phyloP scores from a whole-genome alignment of 306 rosid genomes.

The Sophora flavescens region DNA sequence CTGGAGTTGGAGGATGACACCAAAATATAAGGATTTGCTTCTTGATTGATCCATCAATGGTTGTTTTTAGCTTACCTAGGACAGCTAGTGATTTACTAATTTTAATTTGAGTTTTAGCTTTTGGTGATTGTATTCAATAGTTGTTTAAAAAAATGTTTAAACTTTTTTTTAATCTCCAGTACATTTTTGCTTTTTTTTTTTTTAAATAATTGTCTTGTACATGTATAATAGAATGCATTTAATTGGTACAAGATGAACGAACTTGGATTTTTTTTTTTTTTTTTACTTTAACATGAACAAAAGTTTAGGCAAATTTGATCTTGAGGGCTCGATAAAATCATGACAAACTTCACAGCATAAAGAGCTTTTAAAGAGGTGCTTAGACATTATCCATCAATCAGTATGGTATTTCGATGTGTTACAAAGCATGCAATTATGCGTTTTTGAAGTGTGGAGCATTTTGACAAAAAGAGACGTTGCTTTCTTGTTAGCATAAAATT shows the following conservation, averaged over 20 bases:
- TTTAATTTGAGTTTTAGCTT: slow-evolving; percentile 10
- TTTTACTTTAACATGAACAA: too few species aligned
- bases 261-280: too few species aligned
- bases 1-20: slow-evolving; percentile 39
- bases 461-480: not conserved
- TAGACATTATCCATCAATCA: too few species aligned
- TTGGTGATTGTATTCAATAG: slow-evolving; percentile 35
- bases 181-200: slow-evolving; percentile 18
- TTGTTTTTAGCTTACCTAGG: slow-evolving; percentile 18
- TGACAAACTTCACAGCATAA: too few species aligned
- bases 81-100: slow-evolving; percentile 12
- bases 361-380: too few species aligned
- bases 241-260: not conserved
- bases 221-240: not conserved
- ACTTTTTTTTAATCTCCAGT: slow-evolving; percentile 5
- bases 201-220: not conserved
- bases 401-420: not conserved
- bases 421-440: not conserved
- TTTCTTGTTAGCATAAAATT: too few species aligned
- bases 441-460: not conserved
- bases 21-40: too few species aligned
- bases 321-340: too few species aligned
- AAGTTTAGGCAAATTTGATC: too few species aligned
- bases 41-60: not conserved
- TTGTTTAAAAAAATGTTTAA: slow-evolving; percentile 38